Evolutionary conservation across 2,329 filamentous ascomycete genomes (phyloP), one percentile per base, ranked within the genome.

Genomic region (Dissoconium aciculare): DNA sequence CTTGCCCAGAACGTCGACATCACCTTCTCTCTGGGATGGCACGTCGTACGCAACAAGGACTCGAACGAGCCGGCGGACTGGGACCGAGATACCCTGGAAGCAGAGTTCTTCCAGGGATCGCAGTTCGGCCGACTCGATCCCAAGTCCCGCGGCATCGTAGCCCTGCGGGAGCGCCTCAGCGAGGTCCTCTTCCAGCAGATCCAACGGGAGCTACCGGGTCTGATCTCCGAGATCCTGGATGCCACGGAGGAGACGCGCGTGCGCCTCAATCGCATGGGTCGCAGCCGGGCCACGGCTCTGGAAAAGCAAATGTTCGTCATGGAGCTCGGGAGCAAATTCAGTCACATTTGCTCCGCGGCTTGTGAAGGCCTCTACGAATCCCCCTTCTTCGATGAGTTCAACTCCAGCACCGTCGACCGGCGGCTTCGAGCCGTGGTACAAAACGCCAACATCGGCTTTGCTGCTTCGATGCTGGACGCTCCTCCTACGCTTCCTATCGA

Each of bases 301-400:
- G 60, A 74, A 33, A 67, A 74, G 37, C 57, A 56, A 0, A 42
- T 52, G 3, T 63, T 64, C 12, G 50, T 75, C 4, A 52, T 64
- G 11, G 43, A 54, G 3, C 52, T 69, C 8, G 63, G 62, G 33
- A 52, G 59, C 29, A 34, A 43, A 0, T 67, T 69, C 31, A 56
- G 60, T 4, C 42, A 45, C 2, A 50, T 71, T 3, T 39, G 66
- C 4, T 59, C 55, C 30, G 53, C 56, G 3, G 62, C 66, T 0
- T 45, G 64, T 0, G 56, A 66, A n/a, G 71, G 70, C 0, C 55
- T 53, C 0, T 75, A 73, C 36, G 57, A 52, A 2, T 47, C 65
- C 34, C 11, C 41, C 0, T 75, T 74, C 47, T 74, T 74, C 35
- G 56, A 49, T 3, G 44, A n/a, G n/a, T n/a, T n/a, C n/a, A n/a